Evolutionary conservation across 179 eudicot species (phyloP), one percentile per base, ranked within the genome.

Genomic region (Sideroxylon spinosum): DNA sequence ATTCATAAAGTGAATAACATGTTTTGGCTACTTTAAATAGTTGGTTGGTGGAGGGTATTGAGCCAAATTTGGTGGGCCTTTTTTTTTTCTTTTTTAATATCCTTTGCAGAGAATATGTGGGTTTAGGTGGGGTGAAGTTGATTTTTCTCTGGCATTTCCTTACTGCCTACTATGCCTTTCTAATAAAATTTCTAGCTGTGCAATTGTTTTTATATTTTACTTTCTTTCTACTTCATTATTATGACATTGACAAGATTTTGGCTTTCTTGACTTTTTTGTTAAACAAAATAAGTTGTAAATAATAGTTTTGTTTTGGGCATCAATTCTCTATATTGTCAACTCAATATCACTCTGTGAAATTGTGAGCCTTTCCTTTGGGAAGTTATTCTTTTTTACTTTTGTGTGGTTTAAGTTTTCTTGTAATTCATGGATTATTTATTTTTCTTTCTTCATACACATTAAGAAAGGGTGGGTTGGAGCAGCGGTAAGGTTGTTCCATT

Each of bases 341-440:
- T 3, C 9, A 52, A 19, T 11, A 23, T 25, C 32, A n/a, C 6
- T 6, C 20, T n/a, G 6, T 49, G 71, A 75, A 11, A 9, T 78
- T 37, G 23, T 44, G 67, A 79, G 37, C 53, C 9, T 62, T 20
- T 37, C 32, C 57, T 2, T 48, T 55, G 50, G 60, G 37, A 49
- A 50, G 60, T 50, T 29, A 8, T 63, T 16, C 23, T 37, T 25
- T 76, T 1, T 9, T 10, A 55, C 22, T 9, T 64, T 26, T 29
- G 17, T 10, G 59, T 25, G 7, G 5, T 76, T 49, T 63, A 26
- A 17, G 25, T 52, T 72, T 66, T n/a, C 53, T 64, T 65, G 26
- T 28, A 52, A 62, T 26, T 22, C 32, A 63, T 71, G 79, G 74
- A 56, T 63, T 37, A 1, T 17, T 56, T 61, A 23, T 50, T 72